A percentile compares a stretch with the other conserved stretches of the same genome.
phyloP scores from a whole-genome alignment of 768 basidiomycete species.

The Amylocystis lapponica region DNA sequence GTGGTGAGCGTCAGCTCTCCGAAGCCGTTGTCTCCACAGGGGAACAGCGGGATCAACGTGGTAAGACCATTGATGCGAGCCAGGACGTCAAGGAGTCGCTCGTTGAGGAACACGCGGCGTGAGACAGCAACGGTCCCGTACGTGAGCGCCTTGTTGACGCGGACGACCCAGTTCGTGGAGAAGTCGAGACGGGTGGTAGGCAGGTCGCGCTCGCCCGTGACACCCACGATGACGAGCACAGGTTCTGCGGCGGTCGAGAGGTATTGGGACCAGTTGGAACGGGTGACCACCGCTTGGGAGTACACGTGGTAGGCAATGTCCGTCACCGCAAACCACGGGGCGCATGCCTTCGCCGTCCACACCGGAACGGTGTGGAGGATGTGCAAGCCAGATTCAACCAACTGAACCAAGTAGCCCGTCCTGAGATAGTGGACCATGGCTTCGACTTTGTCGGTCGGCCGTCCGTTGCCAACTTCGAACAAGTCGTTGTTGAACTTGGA shows the following conservation, averaged over 20 bases:
- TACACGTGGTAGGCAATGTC: slow-evolving; percentile 18
- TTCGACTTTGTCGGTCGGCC: slow-evolving; percentile 16
- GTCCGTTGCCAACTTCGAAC: slow-evolving; percentile 3
- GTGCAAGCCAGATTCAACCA: slow-evolving; percentile 16
- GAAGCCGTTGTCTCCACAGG: slow-evolving; percentile 14
- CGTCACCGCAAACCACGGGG: slow-evolving; percentile 16
- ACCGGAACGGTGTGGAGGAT: slow-evolving; percentile 22
- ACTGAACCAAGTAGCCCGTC: slow-evolving; percentile 19
- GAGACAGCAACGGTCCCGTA: slow-evolving; percentile 23
- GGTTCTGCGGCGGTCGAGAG: slow-evolving; percentile 13
- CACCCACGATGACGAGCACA: slow-evolving; percentile 22
- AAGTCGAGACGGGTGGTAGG: slow-evolving; percentile 14
- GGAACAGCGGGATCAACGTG: slow-evolving; percentile 21
- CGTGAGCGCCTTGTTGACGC: slow-evolving; percentile 13
- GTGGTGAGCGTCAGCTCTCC: slow-evolving; percentile 20
- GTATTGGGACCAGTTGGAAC: slow-evolving; percentile 15
- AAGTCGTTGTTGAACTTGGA: slow-evolving; percentile 15
- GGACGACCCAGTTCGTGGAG: slow-evolving; percentile 18
- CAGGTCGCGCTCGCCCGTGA: slow-evolving; percentile 14
- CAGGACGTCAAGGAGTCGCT: slow-evolving; percentile 20
- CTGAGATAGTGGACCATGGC: slow-evolving; percentile 20
- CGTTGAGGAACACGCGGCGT: slow-evolving; percentile 21
- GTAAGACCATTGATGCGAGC: slow-evolving; percentile 21
- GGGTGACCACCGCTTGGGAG: slow-evolving; percentile 14
- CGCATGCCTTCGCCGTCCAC: slow-evolving; percentile 5